Evolutionary conservation across 495 filamentous ascomycete genomes (phyloP), one percentile per base, ranked within the genome.

Genomic region (Podospora comata): DNA sequence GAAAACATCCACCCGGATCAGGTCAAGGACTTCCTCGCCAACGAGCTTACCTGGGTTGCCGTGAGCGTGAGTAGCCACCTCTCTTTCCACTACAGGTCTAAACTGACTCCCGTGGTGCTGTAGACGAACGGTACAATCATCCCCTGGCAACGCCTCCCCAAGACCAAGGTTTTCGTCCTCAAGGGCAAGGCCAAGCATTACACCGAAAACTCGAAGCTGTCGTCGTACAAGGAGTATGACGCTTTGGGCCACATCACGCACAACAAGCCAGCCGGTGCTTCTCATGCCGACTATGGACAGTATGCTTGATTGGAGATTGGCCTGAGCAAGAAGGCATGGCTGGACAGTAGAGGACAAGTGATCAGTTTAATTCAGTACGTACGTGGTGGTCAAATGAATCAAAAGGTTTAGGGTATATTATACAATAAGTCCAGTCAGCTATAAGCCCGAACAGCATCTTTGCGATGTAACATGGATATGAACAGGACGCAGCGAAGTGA

Each of bases 121-220:
- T 11, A 11, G 39, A 48, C 9, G 15, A 48, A 57, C 16, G 53
- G 64, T 13, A 58, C 3, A 1, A 53, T 65, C 54, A 65, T 65
- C 48, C 64, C 64, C 18, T 65, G 64, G 64, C 20, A 39, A 6
- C 9, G 20, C 16, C 20, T 65, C 1, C 26, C 15, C 64, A 65
- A 65, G 23, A 65, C 64, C 54, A 65, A 59, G 30, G 53, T 65
- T 4, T 65, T 57, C 32, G 23, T 65, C 28, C 48, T 65, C 64
- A 28, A 65, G 48, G 64, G 64, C 48, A 65, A 65, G 55, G 64
- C 53, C 20, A 23, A 28, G 53, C 64, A 65, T 16, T 59, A 7
- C 48, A 1, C 26, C 0, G 26, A 57, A 16, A 32, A 16, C 53
- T 53, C 26, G 2, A 30, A 58, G 64, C 48, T 65, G 53, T 65